Evolutionary conservation across 805 yeast species (phyloP).

Genomic region (Starmerella floricola): DNA sequence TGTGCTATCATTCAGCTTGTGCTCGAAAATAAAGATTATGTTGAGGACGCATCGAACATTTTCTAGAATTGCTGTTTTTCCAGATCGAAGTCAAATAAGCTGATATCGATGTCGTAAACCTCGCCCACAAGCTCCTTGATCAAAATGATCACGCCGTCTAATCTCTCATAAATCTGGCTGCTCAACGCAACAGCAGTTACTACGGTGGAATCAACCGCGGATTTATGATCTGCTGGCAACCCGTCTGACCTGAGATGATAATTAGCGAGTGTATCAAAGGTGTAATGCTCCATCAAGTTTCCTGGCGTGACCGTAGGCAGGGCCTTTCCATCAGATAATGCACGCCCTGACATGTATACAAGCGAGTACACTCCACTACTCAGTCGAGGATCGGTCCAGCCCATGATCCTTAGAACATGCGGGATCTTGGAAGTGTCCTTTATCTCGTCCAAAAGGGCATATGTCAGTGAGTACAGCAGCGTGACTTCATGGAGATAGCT

Average conservation of each 20-base stretch:
- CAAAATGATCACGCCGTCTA: conserved; percentile 26
- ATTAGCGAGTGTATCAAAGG: conserved; percentile 1
- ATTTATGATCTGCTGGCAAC: not conserved
- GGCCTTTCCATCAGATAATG: conserved; percentile 25
- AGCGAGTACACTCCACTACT: conserved; percentile 25
- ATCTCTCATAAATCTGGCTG: conserved; percentile 26
- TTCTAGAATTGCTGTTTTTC: too few species aligned
- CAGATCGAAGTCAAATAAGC: conserved; percentile 14
- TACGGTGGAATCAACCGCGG: not conserved
- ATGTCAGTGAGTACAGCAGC: conserved; percentile 22
- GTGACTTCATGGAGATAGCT: conserved; percentile 22
- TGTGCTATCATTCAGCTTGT: too few species aligned
- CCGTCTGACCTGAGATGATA: not conserved
- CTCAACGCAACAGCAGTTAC: conserved; percentile 23
- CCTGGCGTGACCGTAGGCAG: conserved; percentile 29
- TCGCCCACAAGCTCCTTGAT: conserved; percentile 31
- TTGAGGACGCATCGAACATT: too few species aligned
- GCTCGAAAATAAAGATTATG: too few species aligned
- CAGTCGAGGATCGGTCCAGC: conserved; percentile 26
- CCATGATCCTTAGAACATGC: conserved; percentile 20
- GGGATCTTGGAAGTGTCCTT: conserved; percentile 21
- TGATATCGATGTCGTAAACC: conserved; percentile 23
- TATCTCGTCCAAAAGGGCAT: conserved; percentile 24
- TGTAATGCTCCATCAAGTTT: conserved; percentile 16
- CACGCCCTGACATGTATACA: conserved; percentile 26